A percentile compares a stretch with the other conserved stretches of the same genome.
phyloP scores from a whole-genome alignment of 106 monocot species.

The Acorus calamus region DNA sequence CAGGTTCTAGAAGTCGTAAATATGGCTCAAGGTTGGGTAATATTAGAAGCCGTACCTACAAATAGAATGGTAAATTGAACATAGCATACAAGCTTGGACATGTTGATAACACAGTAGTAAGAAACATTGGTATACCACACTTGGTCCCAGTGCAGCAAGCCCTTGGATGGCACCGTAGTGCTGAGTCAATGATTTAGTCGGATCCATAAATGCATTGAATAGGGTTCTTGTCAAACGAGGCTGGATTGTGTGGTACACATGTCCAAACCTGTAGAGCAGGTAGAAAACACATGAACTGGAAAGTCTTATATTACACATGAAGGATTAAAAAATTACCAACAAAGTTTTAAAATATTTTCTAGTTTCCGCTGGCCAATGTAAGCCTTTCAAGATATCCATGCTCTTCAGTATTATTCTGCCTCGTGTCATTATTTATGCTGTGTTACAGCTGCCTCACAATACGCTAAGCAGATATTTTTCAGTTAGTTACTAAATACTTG shows the following conservation, averaged over 20 bases:
- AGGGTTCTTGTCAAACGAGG: slow-evolving; percentile 81
- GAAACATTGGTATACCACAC: slow-evolving; percentile 41
- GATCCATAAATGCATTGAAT: slow-evolving; percentile 85
- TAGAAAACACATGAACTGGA: neutral
- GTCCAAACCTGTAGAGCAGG: slow-evolving; percentile 57
- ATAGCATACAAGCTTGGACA: neutral
- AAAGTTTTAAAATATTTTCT: too few relatives aligned
- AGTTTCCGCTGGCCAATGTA: too few relatives aligned
- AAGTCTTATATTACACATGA: neutral
- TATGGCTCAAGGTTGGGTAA: slow-evolving; percentile 91
- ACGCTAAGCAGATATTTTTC: too few relatives aligned
- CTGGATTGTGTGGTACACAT: slow-evolving; percentile 91
- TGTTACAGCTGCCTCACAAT: too few relatives aligned
- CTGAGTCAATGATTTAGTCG: slow-evolving; percentile 83
- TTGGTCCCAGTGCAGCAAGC: slow-evolving; percentile 75
- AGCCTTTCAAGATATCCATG: too few relatives aligned
- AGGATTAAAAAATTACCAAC: neutral
- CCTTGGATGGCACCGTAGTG: slow-evolving; percentile 98
- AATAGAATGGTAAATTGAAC: slow-evolving; percentile 2
- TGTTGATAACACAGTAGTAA: neutral
- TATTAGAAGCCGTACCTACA: slow-evolving; percentile 79
- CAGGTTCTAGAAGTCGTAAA: slow-evolving; percentile 85
- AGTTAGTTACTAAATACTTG: too few relatives aligned
- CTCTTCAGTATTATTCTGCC: too few relatives aligned
- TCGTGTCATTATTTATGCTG: too few relatives aligned